Evolutionary conservation across 805 yeast species (phyloP).

Genomic region (Wickerhamiella domercqiae): DNA sequence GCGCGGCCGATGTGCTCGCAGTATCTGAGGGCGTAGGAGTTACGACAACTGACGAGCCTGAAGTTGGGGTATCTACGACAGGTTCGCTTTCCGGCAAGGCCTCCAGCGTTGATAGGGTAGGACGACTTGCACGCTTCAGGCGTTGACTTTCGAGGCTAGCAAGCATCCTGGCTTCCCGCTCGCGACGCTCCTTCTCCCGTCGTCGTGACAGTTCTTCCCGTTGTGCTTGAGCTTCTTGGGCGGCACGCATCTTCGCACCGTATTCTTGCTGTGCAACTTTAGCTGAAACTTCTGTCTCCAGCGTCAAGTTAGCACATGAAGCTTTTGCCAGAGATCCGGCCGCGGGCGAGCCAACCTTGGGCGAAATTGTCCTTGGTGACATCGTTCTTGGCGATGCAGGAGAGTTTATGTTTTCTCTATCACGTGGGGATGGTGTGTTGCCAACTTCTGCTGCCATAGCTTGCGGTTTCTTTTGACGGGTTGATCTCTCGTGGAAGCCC

Average conservation of each 20-base stretch:
- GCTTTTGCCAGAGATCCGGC: too few relatives aligned
- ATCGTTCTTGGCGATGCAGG: background rate
- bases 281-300: background rate
- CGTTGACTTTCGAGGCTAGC: constrained; percentile 22
- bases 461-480: too few relatives aligned
- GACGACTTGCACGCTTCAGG: constrained; percentile 10
- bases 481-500: too few relatives aligned
- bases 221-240: constrained; percentile 2
- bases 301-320: too few relatives aligned
- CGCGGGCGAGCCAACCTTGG: too few relatives aligned
- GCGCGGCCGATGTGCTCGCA: background rate
- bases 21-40: background rate
- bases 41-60: background rate
- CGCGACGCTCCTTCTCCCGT: constrained; percentile 21
- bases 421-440: too few relatives aligned
- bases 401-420: background rate
- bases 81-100: background rate
- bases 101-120: too few relatives aligned
- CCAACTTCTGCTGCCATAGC: too few relatives aligned
- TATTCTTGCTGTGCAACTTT: background rate
- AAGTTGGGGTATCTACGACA: background rate
- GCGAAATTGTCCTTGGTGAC: background rate
- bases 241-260: background rate
- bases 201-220: constrained; percentile 13
- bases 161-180: constrained; percentile 22